Base-by-base conservation (phyloP, 2,329 filamentous ascomycete species). In the Exophiala mesophila region DNA sequence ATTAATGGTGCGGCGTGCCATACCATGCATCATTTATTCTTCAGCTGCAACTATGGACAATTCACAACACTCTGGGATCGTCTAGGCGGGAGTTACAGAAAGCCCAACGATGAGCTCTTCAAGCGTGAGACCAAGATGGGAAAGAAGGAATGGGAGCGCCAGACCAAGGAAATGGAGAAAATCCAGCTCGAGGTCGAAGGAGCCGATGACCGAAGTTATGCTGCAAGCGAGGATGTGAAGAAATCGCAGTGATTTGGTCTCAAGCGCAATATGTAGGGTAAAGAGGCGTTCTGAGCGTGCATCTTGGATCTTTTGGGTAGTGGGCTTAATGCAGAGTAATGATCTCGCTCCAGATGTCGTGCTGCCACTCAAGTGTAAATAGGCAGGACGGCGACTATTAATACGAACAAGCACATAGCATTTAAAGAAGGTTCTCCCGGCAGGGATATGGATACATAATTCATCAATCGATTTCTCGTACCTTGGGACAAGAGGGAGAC, bases 1-100 rank as follows among this genome's bases (percentile, higher is more conserved):
- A 80, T 96, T 67, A 97, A 97, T 63, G 90, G 90, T 38, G 88
- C 90, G 9, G 90, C 90, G 19, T 96, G 90, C 73, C 90, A 96
- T 65, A 88, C 84, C 16, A 79, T 89, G 75, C 90, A 97, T 66
- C 90, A 96, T 46, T 18, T 36, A 9, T 85, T 86, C 66, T 86
- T 86, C 72, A 85, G 85, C 69, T 87, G 85, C 74, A 96, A 95
- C 70, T 96, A 94, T 59, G 89, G 89, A 45, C 89, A 96, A 64
- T 96, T 89, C 70, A 92, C 87, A 12, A 95, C 88, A 0, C 71
- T 92, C 15, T 95, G 89, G 84, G 89, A 96, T 64, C 82, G 89
- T 39, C 66, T 95, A 15, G 86, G 87, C 41, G 85, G 84, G 45
- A 94, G 85, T 60, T 96, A 95, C 71, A 76, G 86, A 57, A 80